These are phyloP conservation scores for Wickerhamomyces subpelliculosus DNA, from an alignment of 805 yeast genomes.

Conservation along the genomic window DNA sequence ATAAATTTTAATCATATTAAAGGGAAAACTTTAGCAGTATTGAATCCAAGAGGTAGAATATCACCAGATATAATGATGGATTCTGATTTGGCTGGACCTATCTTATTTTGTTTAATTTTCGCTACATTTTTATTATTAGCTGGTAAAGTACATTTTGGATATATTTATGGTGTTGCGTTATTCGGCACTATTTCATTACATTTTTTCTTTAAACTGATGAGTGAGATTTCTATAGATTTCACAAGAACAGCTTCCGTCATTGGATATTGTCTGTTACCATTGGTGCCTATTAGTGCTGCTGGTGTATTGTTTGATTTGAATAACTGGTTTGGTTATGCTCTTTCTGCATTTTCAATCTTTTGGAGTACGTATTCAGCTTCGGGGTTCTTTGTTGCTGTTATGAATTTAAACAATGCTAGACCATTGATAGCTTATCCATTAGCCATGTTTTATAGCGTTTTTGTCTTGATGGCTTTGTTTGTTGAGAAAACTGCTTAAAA, in stretches of 20 bases:
- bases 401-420: conserved; percentile 79
- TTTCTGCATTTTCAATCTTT: conserved; percentile 59
- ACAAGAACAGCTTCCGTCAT: conserved; percentile 80
- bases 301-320: conserved; percentile 59
- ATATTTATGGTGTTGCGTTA: conserved; percentile 91
- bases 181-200: conserved; percentile 86
- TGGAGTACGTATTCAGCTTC: conserved; percentile 96
- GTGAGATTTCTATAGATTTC: conserved; percentile 46
- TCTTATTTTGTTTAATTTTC: conserved; percentile 78
- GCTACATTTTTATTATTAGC: conserved; percentile 77
- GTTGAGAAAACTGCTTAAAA: conserved; percentile 27
- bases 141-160: conserved; percentile 95
- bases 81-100: conserved; percentile 92
- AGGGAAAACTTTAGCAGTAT: conserved; percentile 76
- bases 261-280: conserved; percentile 89
- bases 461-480: conserved; percentile 93
- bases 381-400: conserved; percentile 82
- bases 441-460: conserved; percentile 84
- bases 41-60: conserved; percentile 62
- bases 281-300: conserved; percentile 70
- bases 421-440: conserved; percentile 90
- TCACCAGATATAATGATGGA: conserved; percentile 78
- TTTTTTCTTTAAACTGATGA: conserved; percentile 81
- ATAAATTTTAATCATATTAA: conserved; percentile 86
- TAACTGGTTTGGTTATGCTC: conserved; percentile 62